Evolutionary conservation across 306 rosid species (phyloP), one percentile per base, ranked within the genome.

Genomic region (Citrullus mucosospermus): DNA sequence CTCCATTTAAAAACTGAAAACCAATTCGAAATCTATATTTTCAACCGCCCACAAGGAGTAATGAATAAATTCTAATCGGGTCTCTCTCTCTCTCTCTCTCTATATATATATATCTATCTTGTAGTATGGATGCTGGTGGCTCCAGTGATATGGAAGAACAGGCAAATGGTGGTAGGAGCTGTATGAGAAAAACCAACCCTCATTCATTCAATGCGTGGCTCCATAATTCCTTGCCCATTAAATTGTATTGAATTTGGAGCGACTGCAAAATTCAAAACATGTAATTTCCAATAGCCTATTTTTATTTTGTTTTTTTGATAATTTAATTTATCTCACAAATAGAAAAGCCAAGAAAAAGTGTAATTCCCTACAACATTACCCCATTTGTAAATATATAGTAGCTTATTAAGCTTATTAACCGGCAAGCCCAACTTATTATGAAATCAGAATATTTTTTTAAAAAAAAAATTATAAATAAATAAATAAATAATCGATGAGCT

Each of bases 71-170:
- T 61, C 13, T 77, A 25, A 77, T 58, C 7, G 58, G 22, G 55
- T 34, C 9, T 41, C 44, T 41, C 44, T 39, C 18, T 74, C 12
- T 28, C 6, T 32, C 36, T 32, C 36, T 32, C 36, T 32, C 36
- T 2, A 1, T 25, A 1, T 25, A 25, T 25, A 1, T 25, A 1
- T 25, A 25, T 25, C 28, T 25, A 25, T 78, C 66, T 83, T 60
- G 82, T 92, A 96, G 99, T 92, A 39, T 96, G 99, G 99, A 88
- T 96, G 90, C 82, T 90, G 83, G 78, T 96, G 78, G 90, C 97
- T 85, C 98, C 96, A 51, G 80, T 90, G 77, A 55, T 96, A 83
- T 87, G 92, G 97, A 89, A 90, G 78, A 62, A 79, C 77, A 89
- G 86, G 80, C 81, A 91, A 13, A 72, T 78, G 76, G 68, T 44